phyloP scores from a whole-genome alignment of 2,329 filamentous ascomycete species.

The Catunica adiposa region DNA sequence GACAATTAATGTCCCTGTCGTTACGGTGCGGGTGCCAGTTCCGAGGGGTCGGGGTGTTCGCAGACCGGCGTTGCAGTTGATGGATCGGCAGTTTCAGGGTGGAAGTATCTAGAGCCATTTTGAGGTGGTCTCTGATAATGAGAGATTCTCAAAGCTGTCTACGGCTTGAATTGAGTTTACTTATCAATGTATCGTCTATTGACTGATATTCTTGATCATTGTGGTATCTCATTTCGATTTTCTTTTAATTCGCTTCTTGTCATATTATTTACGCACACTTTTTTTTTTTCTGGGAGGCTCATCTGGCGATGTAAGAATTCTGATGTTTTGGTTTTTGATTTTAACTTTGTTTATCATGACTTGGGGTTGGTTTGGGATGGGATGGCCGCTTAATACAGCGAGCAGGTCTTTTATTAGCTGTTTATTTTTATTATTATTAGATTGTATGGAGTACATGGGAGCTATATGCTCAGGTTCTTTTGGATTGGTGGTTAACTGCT shows the following conservation, averaged over 20 bases:
- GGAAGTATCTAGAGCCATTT: too few relatives aligned
- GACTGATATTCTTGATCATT: too few relatives aligned
- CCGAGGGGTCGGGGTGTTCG: not conserved
- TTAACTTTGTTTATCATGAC: too few relatives aligned
- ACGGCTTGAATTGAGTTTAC: too few relatives aligned
- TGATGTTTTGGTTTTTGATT: not conserved
- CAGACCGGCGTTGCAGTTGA: not conserved
- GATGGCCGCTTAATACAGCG: not conserved
- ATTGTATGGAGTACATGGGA: not conserved
- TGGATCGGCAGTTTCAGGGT: not conserved
- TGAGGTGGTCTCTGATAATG: too few relatives aligned
- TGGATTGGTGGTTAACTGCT: not conserved
- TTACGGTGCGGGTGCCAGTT: slow-evolving; percentile 2
- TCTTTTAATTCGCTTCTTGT: too few relatives aligned
- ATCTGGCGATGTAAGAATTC: not conserved
- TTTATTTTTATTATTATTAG: not conserved
- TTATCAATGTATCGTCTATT: too few relatives aligned
- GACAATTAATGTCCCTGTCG: not conserved
- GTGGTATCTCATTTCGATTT: too few relatives aligned
- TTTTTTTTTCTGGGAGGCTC: not conserved
- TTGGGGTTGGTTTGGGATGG: not conserved
- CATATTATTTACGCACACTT: not conserved
- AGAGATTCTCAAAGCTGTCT: too few relatives aligned
- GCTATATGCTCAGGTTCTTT: not conserved
- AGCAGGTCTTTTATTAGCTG: not conserved